These are phyloP conservation scores for Achaetomiella virescens DNA, from an alignment of 495 filamentous ascomycete species.

Conservation along the genomic window DNA sequence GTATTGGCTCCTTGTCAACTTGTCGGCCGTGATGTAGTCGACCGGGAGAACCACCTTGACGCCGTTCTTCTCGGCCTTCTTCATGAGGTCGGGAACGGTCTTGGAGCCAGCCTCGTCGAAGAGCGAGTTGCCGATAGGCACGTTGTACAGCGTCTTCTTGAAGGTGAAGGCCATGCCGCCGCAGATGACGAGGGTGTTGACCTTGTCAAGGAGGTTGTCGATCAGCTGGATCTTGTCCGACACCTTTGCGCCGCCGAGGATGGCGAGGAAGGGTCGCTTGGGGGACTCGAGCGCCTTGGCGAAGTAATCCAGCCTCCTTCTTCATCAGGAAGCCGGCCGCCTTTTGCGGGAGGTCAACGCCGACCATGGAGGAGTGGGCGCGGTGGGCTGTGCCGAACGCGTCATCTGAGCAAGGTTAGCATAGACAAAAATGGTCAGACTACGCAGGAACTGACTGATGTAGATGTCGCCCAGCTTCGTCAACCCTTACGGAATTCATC, in stretches of 20 bases:
- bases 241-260: conserved; percentile 96
- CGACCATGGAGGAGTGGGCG: conserved; percentile 98
- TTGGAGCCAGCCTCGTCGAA: conserved; percentile 95
- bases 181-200: conserved; percentile 93
- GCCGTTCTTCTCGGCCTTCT: conserved; percentile 94
- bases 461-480: conserved; percentile 94
- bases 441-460: conserved; percentile 84
- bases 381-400: conserved; percentile 98
- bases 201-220: conserved; percentile 95
- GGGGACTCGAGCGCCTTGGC: conserved; percentile 92
- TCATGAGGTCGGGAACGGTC: conserved; percentile 78
- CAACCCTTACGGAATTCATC: conserved; percentile 88
- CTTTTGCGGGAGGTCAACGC: conserved; percentile 88
- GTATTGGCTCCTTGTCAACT: conserved; percentile 83
- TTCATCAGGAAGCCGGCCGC: conserved; percentile 98
- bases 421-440: too few species aligned
- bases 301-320: conserved; percentile 99
- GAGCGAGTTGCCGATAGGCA: conserved; percentile 84
- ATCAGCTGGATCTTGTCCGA: conserved; percentile 99
- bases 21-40: conserved; percentile 94
- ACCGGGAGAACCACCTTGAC: conserved; percentile 91
- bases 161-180: conserved; percentile 99
- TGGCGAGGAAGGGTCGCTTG: conserved; percentile 93
- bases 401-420: conserved; percentile 57
- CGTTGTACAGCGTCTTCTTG: conserved; percentile 91